Percentiles rank a stretch among this genome's conserved stretches.
Evolutionary conservation across 441 rosid genomes (phyloP).

Genomic region (Mallotus repandus): DNA sequence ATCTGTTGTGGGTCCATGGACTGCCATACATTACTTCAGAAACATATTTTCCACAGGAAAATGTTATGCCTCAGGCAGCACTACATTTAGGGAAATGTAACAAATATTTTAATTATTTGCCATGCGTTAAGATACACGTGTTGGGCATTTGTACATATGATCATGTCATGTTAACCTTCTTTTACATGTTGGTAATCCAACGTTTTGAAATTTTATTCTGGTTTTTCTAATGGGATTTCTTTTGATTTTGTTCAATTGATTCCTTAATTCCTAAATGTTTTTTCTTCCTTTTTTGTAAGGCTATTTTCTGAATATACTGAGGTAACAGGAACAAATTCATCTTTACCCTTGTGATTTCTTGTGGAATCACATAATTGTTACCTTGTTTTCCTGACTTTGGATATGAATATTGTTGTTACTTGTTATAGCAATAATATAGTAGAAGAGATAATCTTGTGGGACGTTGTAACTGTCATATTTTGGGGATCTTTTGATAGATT

Average conservation of each 20-base stretch:
- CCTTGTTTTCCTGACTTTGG: not conserved
- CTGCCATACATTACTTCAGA: not conserved
- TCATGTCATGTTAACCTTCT: not conserved
- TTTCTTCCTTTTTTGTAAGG: not conserved
- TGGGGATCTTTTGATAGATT: not conserved
- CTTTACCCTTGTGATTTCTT: not conserved
- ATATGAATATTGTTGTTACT: not conserved
- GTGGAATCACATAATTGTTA: not conserved
- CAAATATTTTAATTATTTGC: not conserved
- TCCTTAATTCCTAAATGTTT: not conserved
- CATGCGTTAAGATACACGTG: not conserved
- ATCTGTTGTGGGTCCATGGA: not conserved
- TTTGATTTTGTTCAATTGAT: conserved; percentile 1
- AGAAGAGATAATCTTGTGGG: not conserved
- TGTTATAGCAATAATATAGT: not conserved
- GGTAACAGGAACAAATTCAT: not conserved
- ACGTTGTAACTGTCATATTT: not conserved
- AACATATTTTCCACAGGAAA: not conserved
- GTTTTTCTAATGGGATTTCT: not conserved
- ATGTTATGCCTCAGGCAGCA: not conserved
- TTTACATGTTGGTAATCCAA: not conserved
- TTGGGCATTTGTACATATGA: not conserved
- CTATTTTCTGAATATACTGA: not conserved
- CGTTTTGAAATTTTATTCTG: not conserved
- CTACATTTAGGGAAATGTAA: not conserved